Evolutionary conservation across 108 stramenopile genomes (phyloP).

Genomic region (Nitzschia inconspicua): DNA sequence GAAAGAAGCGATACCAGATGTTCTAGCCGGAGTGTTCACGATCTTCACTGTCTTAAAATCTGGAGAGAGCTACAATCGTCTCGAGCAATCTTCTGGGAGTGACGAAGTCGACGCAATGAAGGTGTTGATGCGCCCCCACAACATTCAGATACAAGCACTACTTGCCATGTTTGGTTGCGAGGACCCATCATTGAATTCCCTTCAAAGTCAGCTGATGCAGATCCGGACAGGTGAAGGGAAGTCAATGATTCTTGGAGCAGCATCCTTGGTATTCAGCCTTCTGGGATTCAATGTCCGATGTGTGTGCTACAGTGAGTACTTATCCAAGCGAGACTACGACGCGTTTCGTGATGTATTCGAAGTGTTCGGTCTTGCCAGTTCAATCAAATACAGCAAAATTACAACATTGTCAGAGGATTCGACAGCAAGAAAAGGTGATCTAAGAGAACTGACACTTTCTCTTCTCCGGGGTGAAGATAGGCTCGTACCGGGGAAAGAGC

Average conservation of each 20-base stretch:
- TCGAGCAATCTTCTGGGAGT: constrained; percentile 35
- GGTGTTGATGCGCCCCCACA: constrained; percentile 54
- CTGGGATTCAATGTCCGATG: constrained; percentile 54
- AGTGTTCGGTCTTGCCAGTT: constrained; percentile 24
- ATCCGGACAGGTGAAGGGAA: constrained; percentile 64
- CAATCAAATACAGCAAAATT: constrained; percentile 56
- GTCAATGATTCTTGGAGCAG: constrained; percentile 60
- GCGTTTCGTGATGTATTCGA: constrained; percentile 53
- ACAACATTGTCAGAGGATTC: constrained; percentile 50
- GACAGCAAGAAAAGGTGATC: constrained; percentile 54
- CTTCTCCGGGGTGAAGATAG: constrained; percentile 43
- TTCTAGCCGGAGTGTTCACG: constrained; percentile 53
- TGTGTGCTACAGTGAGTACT: constrained; percentile 66
- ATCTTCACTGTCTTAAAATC: constrained; percentile 59
- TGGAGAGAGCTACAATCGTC: constrained; percentile 53
- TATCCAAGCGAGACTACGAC: constrained; percentile 43
- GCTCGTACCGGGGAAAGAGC: too few relatives aligned
- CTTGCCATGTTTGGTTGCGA: constrained; percentile 54
- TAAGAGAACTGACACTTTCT: constrained; percentile 39
- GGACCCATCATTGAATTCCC: neutral
- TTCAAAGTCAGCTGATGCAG: constrained; percentile 54
- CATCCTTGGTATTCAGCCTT: constrained; percentile 41
- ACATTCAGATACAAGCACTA: constrained; percentile 51
- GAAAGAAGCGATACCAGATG: constrained; percentile 27
- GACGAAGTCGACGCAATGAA: constrained; percentile 28